Conservation (phyloP, 352 stramenopile species). For the Aphanomyces stellatus region DNA sequence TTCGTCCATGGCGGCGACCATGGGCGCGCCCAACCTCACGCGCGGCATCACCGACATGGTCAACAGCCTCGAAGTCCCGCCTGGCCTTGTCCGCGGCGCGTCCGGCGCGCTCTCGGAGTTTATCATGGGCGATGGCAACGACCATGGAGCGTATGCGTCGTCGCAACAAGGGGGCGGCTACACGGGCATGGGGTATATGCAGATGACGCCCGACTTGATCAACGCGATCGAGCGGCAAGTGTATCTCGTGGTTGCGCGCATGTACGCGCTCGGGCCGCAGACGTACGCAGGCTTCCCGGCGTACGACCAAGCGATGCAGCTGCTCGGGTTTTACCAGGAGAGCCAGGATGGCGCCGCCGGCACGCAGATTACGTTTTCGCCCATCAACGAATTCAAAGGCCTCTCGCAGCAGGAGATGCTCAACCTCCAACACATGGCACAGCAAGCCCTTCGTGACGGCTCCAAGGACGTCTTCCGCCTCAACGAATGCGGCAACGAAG, state of each 20-base stretch:
- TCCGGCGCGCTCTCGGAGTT: conserved; percentile 70
- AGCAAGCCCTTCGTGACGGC: conserved; percentile 62
- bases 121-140: conserved; percentile 23
- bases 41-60: conserved; percentile 55
- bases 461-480: conserved; percentile 62
- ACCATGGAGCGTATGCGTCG: too few species aligned
- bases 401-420: conserved; percentile 63
- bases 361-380: conserved; percentile 77
- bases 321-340: conserved; percentile 80
- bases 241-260: conserved; percentile 66
- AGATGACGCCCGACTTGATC: conserved; percentile 35
- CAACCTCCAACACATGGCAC: conserved; percentile 54
- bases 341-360: conserved; percentile 45
- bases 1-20: conserved; percentile 33
- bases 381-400: conserved; percentile 58
- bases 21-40: conserved; percentile 27
- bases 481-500: conserved; percentile 63
- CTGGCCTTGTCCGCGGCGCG: conserved; percentile 60
- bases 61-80: conserved; percentile 56
- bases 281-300: conserved; percentile 70
- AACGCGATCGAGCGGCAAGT: conserved; percentile 76
- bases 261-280: conserved; percentile 61
- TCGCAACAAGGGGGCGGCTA: too few species aligned
- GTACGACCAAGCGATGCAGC: conserved; percentile 55
- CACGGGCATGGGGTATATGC: conserved; percentile 52